These are phyloP conservation scores for Phytophthora melonis DNA, from an alignment of 352 stramenopile genomes.

Conservation along the genomic window DNA sequence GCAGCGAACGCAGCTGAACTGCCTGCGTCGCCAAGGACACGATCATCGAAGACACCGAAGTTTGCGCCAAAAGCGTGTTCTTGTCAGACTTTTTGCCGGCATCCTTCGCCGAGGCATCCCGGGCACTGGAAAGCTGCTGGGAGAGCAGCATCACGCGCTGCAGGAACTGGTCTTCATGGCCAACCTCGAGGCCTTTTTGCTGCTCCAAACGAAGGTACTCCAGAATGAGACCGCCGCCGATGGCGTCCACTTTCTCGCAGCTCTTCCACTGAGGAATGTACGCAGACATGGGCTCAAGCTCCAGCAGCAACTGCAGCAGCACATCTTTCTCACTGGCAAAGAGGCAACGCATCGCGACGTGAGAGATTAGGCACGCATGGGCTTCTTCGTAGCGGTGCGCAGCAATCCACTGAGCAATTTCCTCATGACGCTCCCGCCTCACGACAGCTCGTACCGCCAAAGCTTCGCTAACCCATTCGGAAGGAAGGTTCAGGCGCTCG, in stretches of 20 bases:
- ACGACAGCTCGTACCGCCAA: slow-evolving; percentile 62
- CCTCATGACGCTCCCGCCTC: slow-evolving; percentile 61
- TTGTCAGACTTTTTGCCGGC: slow-evolving; percentile 22
- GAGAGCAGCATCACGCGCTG: slow-evolving; percentile 68
- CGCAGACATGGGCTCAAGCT: slow-evolving; percentile 61
- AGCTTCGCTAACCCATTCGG: slow-evolving; percentile 77
- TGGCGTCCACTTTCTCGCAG: slow-evolving; percentile 51
- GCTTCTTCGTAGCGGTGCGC: slow-evolving; percentile 68
- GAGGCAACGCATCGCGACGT: slow-evolving; percentile 67
- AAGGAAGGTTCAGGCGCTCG: slow-evolving; percentile 56
- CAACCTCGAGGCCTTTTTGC: slow-evolving; percentile 63
- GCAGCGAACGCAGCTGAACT: slow-evolving; percentile 57
- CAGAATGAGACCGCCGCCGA: slow-evolving; percentile 70
- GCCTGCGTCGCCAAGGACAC: slow-evolving; percentile 64
- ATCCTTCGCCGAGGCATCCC: slow-evolving; percentile 39
- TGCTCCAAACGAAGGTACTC: slow-evolving; percentile 78
- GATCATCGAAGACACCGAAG: slow-evolving; percentile 71
- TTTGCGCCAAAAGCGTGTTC: slow-evolving; percentile 48
- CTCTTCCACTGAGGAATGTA: slow-evolving; percentile 77
- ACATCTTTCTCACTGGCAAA: slow-evolving; percentile 72
- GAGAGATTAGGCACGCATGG: slow-evolving; percentile 64
- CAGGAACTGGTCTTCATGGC: slow-evolving; percentile 65
- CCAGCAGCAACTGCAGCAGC: slow-evolving; percentile 58
- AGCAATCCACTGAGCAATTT: slow-evolving; percentile 82
- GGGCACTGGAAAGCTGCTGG: slow-evolving; percentile 58